Evolutionary conservation across 176 grass and related monocot species (phyloP).

Genomic region (Zea mays): DNA sequence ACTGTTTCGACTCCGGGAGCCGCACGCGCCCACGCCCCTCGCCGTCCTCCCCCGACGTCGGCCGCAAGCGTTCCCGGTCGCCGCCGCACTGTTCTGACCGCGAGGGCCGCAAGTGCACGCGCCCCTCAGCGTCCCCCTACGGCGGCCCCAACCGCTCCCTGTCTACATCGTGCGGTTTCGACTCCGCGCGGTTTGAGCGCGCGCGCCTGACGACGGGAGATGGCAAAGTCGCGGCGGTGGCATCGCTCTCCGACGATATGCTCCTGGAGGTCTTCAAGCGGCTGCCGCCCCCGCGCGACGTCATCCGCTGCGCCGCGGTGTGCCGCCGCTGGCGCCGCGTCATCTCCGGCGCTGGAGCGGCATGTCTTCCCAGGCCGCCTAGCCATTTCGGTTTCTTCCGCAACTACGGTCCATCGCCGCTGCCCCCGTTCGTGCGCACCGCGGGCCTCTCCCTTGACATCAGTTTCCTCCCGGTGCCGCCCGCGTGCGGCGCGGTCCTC

Average conservation of each 20-base stretch:
- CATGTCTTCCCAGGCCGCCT: conserved; percentile 27
- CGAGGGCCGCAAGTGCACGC: conserved; percentile 12
- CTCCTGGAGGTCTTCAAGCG: conserved; percentile 42
- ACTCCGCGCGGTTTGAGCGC: background rate
- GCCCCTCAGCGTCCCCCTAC: background rate
- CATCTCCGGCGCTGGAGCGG: background rate
- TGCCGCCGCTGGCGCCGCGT: conserved; percentile 42
- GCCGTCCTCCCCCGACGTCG: conserved; percentile 29
- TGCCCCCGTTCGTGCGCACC: conserved; percentile 42
- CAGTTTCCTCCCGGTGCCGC: background rate
- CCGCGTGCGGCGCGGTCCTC: conserved; percentile 34
- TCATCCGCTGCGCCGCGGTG: conserved; percentile 41
- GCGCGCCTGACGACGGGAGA: background rate
- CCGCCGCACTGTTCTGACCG: background rate
- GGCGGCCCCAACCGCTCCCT: conserved; percentile 17
- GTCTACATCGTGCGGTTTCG: conserved; percentile 2
- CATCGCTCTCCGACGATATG: conserved; percentile 43
- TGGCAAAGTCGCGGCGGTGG: background rate
- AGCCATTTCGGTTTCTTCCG: conserved; percentile 45
- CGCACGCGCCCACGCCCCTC: conserved; percentile 10
- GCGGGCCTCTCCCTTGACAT: conserved; percentile 21
- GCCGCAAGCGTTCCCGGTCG: conserved; percentile 35
- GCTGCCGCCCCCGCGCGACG: background rate
- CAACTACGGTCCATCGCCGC: conserved; percentile 29
- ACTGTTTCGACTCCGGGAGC: background rate